phyloP scores from a whole-genome alignment of 306 rosid species.

The Acacia melanoxylon region DNA sequence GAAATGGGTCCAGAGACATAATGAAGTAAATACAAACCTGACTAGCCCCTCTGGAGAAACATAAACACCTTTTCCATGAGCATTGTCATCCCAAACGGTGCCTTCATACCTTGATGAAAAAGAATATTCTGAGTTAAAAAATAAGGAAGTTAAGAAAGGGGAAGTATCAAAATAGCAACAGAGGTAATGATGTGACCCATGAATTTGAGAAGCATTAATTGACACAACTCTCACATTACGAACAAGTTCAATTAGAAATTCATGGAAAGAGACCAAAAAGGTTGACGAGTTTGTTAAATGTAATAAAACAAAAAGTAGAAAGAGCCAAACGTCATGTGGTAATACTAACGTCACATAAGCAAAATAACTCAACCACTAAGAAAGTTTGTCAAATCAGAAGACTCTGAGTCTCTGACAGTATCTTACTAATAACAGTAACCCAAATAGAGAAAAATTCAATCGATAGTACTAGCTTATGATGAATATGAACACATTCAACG shows the following conservation, averaged over 20 bases:
- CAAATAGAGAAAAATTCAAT: neutral
- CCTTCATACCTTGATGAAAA: slow-evolving; percentile 76
- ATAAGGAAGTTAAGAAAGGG: neutral
- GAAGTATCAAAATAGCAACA: neutral
- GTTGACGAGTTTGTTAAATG: neutral
- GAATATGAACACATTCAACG: neutral
- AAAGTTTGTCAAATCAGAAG: neutral
- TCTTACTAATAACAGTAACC: neutral
- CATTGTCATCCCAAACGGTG: slow-evolving; percentile 96
- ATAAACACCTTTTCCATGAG: slow-evolving; percentile 93
- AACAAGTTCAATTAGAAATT: neutral
- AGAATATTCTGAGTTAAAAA: neutral
- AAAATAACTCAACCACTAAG: neutral
- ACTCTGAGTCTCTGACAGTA: neutral
- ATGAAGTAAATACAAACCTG: slow-evolving; percentile 62
- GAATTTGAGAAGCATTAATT: neutral
- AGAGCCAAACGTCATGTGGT: neutral
- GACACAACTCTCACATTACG: neutral
- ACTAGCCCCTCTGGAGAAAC: slow-evolving; percentile 62
- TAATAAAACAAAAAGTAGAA: neutral
- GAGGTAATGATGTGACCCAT: neutral
- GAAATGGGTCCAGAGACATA: slow-evolving; percentile 2
- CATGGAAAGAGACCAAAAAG: neutral
- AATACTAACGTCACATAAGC: neutral
- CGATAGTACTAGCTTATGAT: neutral